phyloP scores from a whole-genome alignment of 257 asterid species.

The Mitragyna speciosa region DNA sequence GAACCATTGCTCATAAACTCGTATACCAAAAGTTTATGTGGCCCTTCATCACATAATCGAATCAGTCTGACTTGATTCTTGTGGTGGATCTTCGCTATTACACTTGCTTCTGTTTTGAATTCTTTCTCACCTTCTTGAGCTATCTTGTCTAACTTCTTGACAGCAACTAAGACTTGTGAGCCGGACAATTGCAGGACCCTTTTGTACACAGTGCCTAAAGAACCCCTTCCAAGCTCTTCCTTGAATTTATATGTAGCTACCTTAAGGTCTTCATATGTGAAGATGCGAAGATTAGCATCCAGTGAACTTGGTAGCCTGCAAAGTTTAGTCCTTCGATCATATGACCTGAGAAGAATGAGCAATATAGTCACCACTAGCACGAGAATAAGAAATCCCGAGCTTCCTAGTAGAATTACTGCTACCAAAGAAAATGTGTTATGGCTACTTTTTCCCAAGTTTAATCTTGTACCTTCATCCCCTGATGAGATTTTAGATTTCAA shows the following conservation, averaged over 20 bases:
- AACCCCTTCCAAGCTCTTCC: slow-evolving; percentile 19
- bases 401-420: slow-evolving; percentile 3
- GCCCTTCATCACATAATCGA: slow-evolving; percentile 17
- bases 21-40: slow-evolving; percentile 22
- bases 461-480: slow-evolving; percentile 10
- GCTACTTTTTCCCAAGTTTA: neutral
- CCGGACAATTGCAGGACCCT: slow-evolving; percentile 12
- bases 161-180: slow-evolving; percentile 3
- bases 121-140: slow-evolving; percentile 14
- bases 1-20: slow-evolving; percentile 28
- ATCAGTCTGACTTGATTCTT: slow-evolving; percentile 19
- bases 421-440: slow-evolving; percentile 6
- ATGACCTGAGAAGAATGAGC: neutral
- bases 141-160: slow-evolving; percentile 9
- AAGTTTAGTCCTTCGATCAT: neutral
- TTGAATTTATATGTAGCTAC: slow-evolving; percentile 21
- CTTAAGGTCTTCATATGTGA: slow-evolving; percentile 18
- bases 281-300: slow-evolving; percentile 14
- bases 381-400: slow-evolving; percentile 17
- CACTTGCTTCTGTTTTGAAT: slow-evolving; percentile 19
- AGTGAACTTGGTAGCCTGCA: neutral
- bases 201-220: slow-evolving; percentile 16
- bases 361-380: slow-evolving; percentile 5
- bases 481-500: too few species aligned
- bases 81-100: slow-evolving; percentile 26